A percentile compares a stretch with the other conserved stretches of the same genome.
Evolutionary conservation across 2,329 filamentous ascomycete species (phyloP).

Genomic region (Botrytis elliptica): DNA sequence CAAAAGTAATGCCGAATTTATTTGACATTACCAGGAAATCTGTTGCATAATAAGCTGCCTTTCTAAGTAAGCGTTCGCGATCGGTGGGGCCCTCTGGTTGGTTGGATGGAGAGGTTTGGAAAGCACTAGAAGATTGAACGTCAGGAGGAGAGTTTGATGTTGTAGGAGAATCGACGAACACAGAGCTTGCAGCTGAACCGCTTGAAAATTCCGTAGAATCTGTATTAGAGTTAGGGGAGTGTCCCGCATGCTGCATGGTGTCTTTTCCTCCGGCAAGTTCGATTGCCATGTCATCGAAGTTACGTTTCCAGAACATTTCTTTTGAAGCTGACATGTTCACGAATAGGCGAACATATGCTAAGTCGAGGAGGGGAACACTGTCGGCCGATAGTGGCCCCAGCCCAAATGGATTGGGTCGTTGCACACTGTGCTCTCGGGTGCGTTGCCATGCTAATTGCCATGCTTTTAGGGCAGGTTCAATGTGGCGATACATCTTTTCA

Average conservation of each 20-base stretch:
- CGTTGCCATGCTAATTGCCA: slow-evolving; percentile 93
- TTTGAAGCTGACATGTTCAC: slow-evolving; percentile 91
- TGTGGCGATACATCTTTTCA: slow-evolving; percentile 92
- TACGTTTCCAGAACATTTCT: slow-evolving; percentile 89
- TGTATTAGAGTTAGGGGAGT: slow-evolving; percentile 52
- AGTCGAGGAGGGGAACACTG: slow-evolving; percentile 83
- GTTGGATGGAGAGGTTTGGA: slow-evolving; percentile 29
- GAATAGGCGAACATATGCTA: slow-evolving; percentile 89
- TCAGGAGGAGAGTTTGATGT: slow-evolving; percentile 51
- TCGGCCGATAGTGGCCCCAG: slow-evolving; percentile 82
- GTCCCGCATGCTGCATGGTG: slow-evolving; percentile 69
- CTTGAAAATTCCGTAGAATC: slow-evolving; percentile 32
- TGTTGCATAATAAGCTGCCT: slow-evolving; percentile 92
- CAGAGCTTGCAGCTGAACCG: slow-evolving; percentile 44
- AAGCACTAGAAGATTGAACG: slow-evolving; percentile 31
- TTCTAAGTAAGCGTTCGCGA: slow-evolving; percentile 83
- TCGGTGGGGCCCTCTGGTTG: slow-evolving; percentile 55
- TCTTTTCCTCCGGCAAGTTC: slow-evolving; percentile 79
- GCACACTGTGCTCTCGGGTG: slow-evolving; percentile 79
- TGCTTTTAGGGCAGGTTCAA: slow-evolving; percentile 87
- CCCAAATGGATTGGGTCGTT: slow-evolving; percentile 81
- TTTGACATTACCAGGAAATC: slow-evolving; percentile 88
- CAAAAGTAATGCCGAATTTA: slow-evolving; percentile 80
- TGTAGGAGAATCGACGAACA: slow-evolving; percentile 52
- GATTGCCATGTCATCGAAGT: slow-evolving; percentile 88